Evolutionary conservation across 2,329 filamentous ascomycete species (phyloP).

Genomic region (Cucurbitaria berberidis): DNA sequence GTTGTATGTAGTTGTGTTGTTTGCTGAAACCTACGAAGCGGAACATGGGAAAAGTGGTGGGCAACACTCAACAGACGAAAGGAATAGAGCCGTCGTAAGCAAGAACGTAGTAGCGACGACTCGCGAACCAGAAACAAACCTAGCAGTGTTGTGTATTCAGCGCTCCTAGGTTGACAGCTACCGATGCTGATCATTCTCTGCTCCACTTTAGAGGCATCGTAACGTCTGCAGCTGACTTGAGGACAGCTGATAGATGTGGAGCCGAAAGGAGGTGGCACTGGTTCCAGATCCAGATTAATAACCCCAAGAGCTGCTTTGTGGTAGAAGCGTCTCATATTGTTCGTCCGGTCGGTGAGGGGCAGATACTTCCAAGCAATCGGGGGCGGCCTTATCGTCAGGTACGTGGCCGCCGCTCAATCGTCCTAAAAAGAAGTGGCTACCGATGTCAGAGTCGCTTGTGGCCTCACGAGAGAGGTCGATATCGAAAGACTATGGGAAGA

Average conservation of each 20-base stretch:
- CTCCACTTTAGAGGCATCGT: conserved; percentile 5
- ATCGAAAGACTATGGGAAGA: conserved; percentile 1
- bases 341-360: conserved; percentile 18
- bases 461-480: conserved; percentile 3
- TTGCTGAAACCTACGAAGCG: background rate
- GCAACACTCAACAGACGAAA: background rate
- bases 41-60: background rate
- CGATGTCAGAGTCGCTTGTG: conserved; percentile 9
- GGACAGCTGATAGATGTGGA: conserved; percentile 30
- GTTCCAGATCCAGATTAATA: conserved; percentile 24
- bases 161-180: background rate
- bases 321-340: conserved; percentile 23
- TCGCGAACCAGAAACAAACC: background rate
- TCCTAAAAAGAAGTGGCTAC: conserved; percentile 16
- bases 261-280: conserved; percentile 13
- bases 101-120: background rate
- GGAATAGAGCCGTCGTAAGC: background rate
- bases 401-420: conserved; percentile 41
- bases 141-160: background rate
- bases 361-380: background rate
- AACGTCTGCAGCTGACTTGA: conserved; percentile 21
- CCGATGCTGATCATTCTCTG: conserved; percentile 5
- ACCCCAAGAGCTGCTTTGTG: conserved; percentile 12
- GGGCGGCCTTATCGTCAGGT: conserved; percentile 10
- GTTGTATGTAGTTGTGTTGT: background rate